phyloP scores from a whole-genome alignment of 2,329 filamentous ascomycete genomes.

The Hirsutella thompsonii region DNA sequence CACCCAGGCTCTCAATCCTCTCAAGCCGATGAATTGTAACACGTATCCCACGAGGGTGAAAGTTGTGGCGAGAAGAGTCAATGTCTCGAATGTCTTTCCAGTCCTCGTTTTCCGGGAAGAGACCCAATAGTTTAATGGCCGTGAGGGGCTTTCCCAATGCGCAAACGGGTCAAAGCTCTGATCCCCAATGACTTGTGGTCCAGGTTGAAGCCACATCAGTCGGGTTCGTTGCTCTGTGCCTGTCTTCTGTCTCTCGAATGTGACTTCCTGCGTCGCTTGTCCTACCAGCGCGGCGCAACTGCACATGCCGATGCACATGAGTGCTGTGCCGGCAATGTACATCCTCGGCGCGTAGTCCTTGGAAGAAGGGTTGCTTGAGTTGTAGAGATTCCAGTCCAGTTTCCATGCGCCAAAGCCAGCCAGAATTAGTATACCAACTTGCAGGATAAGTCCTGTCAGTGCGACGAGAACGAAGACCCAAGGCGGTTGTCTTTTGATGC shows the following conservation, averaged over 20 bases:
- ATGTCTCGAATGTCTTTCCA: background rate
- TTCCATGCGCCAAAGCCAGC: slow-evolving; percentile 8
- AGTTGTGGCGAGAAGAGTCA: slow-evolving; percentile 3
- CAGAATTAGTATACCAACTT: slow-evolving; percentile 6
- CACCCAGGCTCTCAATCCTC: slow-evolving; percentile 9
- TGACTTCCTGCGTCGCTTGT: slow-evolving; percentile 7
- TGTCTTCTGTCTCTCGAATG: slow-evolving; percentile 1
- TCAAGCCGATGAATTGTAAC: slow-evolving; percentile 10
- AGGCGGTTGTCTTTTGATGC: slow-evolving; percentile 3
- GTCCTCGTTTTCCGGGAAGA: slow-evolving; percentile 3
- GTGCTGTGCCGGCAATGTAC: slow-evolving; percentile 8
- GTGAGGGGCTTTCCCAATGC: slow-evolving; percentile 4
- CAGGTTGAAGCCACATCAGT: slow-evolving; percentile 11
- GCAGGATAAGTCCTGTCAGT: slow-evolving; percentile 5
- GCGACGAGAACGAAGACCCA: slow-evolving; percentile 6
- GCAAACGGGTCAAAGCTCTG: slow-evolving; percentile 12
- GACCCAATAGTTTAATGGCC: slow-evolving; percentile 3
- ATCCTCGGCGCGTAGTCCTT: slow-evolving; percentile 8
- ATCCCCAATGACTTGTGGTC: slow-evolving; percentile 10
- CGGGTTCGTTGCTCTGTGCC: background rate
- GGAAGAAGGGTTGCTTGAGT: background rate
- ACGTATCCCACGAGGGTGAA: slow-evolving; percentile 5
- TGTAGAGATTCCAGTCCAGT: slow-evolving; percentile 4
- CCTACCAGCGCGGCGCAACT: slow-evolving; percentile 10
- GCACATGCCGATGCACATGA: slow-evolving; percentile 10